Conservation (phyloP, 768 basidiomycete species). For the Ramaria sp. region DNA sequence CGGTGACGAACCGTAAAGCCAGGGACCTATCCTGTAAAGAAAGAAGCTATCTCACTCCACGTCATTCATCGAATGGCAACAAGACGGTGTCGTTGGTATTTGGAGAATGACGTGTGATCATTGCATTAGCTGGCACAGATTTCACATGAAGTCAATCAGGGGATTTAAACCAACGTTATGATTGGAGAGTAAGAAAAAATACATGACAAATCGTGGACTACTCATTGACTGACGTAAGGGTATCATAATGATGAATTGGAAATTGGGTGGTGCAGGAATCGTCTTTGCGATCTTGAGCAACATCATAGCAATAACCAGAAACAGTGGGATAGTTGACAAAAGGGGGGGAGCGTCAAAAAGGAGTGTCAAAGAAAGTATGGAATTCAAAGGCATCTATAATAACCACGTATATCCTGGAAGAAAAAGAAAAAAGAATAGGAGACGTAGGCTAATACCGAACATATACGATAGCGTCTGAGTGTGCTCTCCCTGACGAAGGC, state of each 20-base stretch:
- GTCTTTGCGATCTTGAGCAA: neutral
- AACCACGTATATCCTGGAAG: neutral
- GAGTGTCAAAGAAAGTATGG: neutral
- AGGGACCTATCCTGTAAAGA: too few relatives aligned
- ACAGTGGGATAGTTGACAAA: neutral
- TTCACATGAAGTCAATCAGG: too few relatives aligned
- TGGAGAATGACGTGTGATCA: too few relatives aligned
- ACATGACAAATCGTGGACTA: too few relatives aligned
- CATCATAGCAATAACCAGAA: neutral
- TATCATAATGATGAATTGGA: neutral
- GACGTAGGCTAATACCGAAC: neutral
- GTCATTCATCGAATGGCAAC: too few relatives aligned
- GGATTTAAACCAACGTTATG: too few relatives aligned
- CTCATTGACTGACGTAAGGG: too few relatives aligned
- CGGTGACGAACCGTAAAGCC: too few relatives aligned
- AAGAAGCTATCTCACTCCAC: too few relatives aligned
- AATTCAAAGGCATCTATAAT: neutral
- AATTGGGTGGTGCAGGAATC: neutral
- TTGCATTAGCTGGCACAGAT: too few relatives aligned
- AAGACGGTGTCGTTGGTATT: too few relatives aligned
- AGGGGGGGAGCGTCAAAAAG: neutral
- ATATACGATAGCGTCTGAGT: conserved; percentile 5
- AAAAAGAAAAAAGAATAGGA: neutral
- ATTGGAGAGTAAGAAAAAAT: too few relatives aligned
- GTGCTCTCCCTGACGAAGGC: neutral